These are phyloP conservation scores for Datura wrightii DNA, from an alignment of 257 asterid genomes.

Conservation along the genomic window DNA sequence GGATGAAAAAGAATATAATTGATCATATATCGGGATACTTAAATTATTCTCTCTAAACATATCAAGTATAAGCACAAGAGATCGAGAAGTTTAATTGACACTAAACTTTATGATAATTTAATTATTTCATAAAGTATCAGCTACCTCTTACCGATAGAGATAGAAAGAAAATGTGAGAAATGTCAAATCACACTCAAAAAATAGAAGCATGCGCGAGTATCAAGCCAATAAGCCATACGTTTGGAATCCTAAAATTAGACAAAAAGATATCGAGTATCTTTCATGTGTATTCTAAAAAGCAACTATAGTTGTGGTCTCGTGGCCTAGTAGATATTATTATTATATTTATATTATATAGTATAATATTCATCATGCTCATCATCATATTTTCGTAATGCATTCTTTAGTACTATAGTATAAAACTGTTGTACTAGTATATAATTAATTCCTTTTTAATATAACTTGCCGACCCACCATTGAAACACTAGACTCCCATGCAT, in stretches of 20 bases:
- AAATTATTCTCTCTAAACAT: too few relatives aligned
- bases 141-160: neutral
- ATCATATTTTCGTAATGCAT: neutral
- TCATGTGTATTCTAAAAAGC: constrained; percentile 54
- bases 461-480: constrained; percentile 22
- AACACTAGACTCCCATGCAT: constrained; percentile 26
- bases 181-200: constrained; percentile 20
- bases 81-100: neutral
- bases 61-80: neutral
- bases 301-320: constrained; percentile 38
- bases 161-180: neutral
- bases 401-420: neutral
- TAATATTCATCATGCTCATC: constrained; percentile 2
- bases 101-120: neutral
- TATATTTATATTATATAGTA: neutral
- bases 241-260: constrained; percentile 28
- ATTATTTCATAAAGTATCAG: neutral
- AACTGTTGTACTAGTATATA: neutral
- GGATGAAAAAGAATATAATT: neutral
- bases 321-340: constrained; percentile 26
- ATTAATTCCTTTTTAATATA: neutral
- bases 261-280: constrained; percentile 37
- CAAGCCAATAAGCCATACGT: constrained; percentile 34
- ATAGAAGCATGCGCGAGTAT: constrained; percentile 40
- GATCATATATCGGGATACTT: neutral